Evolutionary conservation across 1,284 basidiomycete species (phyloP).

Genomic region (Rhodotorula sp.): DNA sequence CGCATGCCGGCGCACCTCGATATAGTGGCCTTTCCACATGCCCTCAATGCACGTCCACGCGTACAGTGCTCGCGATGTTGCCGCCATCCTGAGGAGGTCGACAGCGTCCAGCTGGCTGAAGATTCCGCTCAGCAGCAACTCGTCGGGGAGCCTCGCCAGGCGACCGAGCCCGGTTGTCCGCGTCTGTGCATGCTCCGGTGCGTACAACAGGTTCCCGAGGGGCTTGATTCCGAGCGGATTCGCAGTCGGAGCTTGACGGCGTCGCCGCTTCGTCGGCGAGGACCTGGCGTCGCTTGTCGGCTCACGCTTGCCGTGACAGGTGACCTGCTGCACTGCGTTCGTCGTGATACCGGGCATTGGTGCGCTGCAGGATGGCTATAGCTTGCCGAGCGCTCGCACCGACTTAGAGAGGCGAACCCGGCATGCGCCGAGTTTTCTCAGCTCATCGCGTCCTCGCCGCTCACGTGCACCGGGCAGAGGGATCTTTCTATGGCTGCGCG

Average conservation of each 20-base stretch:
- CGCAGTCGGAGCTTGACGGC: neutral
- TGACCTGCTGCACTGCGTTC: too few species aligned
- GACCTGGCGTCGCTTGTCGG: neutral
- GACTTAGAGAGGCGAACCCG: too few species aligned
- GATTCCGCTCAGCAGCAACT: conserved; percentile 33
- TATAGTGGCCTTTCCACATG: conserved; percentile 44
- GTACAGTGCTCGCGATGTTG: conserved; percentile 39
- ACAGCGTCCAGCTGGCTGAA: conserved; percentile 27
- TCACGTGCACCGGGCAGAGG: too few species aligned
- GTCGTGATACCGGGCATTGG: too few species aligned
- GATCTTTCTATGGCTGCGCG: too few species aligned
- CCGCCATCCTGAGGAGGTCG: conserved; percentile 23
- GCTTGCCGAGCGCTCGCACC: too few species aligned
- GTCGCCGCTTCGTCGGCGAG: neutral
- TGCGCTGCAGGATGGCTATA: too few species aligned
- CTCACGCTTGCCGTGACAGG: too few species aligned
- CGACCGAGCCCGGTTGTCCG: conserved; percentile 30
- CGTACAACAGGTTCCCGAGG: conserved; percentile 24
- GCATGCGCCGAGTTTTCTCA: too few species aligned
- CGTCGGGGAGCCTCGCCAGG: conserved; percentile 36
- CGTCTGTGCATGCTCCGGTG: conserved; percentile 4
- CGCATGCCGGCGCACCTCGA: conserved; percentile 22
- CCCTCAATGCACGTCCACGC: conserved; percentile 43
- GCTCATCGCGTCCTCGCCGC: too few species aligned
- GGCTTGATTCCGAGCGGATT: conserved; percentile 35